These are phyloP conservation scores for Hibiscus trionum DNA, from an alignment of 345 rosid species.

Conservation along the genomic window DNA sequence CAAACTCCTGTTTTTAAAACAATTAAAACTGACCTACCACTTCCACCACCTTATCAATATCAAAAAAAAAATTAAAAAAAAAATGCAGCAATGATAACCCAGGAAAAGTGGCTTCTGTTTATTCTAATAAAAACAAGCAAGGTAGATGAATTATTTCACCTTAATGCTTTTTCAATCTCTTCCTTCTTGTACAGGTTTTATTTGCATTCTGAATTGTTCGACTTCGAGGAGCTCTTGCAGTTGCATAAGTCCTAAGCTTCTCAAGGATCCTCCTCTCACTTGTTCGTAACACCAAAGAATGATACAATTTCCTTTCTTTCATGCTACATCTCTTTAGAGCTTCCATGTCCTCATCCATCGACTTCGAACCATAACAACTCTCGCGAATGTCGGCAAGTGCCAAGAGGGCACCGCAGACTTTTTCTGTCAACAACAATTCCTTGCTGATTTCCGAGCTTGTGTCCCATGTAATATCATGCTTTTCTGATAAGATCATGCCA, in stretches of 20 bases:
- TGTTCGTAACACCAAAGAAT: constrained; percentile 48
- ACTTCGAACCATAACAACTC: constrained; percentile 40
- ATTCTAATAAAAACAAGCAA: neutral
- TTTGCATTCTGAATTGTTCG: neutral
- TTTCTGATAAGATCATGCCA: constrained; percentile 28
- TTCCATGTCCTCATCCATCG: constrained; percentile 42
- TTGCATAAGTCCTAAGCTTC: constrained; percentile 44
- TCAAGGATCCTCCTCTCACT: constrained; percentile 71
- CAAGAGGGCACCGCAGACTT: constrained; percentile 55
- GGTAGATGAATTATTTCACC: neutral
- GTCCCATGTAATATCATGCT: constrained; percentile 21
- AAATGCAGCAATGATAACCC: neutral
- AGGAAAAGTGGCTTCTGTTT: neutral
- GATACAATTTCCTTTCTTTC: constrained; percentile 50
- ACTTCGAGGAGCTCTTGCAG: neutral
- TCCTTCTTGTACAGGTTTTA: neutral
- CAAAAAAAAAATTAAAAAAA: too few relatives aligned
- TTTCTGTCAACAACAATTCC: constrained; percentile 45
- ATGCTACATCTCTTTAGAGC: constrained; percentile 27
- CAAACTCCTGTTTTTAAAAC: too few relatives aligned
- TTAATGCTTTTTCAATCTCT: neutral
- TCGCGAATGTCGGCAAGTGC: constrained; percentile 60
- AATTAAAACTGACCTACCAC: too few relatives aligned
- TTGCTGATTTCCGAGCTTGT: constrained; percentile 26
- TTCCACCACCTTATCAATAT: too few relatives aligned